A percentile compares a stretch with the other conserved stretches of the same genome.
phyloP scores from a whole-genome alignment of 2,329 filamentous ascomycete genomes.

The Diaporthe caulivora region DNA sequence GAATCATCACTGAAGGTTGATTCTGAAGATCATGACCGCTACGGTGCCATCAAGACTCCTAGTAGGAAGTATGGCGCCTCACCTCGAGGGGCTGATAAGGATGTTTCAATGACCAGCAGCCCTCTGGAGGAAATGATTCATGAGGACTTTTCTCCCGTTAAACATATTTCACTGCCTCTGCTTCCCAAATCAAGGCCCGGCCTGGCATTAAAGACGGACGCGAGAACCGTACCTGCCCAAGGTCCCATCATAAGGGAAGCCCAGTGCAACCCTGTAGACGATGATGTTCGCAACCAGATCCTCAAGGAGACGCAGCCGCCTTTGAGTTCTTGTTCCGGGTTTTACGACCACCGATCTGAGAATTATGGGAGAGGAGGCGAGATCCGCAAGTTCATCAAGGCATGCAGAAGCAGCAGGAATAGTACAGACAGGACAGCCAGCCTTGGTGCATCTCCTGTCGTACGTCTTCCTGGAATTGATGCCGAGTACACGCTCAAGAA shows the following conservation, averaged over 20 bases:
- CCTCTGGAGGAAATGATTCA: conserved; percentile 77
- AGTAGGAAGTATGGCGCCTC: conserved; percentile 64
- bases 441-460: conserved; percentile 69
- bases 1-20: conserved; percentile 84
- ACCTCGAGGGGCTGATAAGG: conserved; percentile 44
- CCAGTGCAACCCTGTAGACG: conserved; percentile 91
- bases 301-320: conserved; percentile 80
- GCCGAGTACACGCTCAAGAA: conserved; percentile 82
- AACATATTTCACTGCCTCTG: conserved; percentile 64
- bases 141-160: conserved; percentile 57
- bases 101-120: conserved; percentile 75
- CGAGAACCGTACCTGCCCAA: conserved; percentile 62
- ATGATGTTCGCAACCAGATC: conserved; percentile 79
- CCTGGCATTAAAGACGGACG: conserved; percentile 45
- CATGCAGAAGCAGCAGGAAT: conserved; percentile 67
- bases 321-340: conserved; percentile 81
- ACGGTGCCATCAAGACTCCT: conserved; percentile 79
- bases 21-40: conserved; percentile 65
- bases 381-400: conserved; percentile 85
- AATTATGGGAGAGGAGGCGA: conserved; percentile 77
- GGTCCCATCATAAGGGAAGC: conserved; percentile 83
- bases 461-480: conserved; percentile 75
- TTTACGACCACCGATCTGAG: conserved; percentile 77
- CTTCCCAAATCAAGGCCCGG: conserved; percentile 54
- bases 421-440: conserved; percentile 73